These are phyloP conservation scores for Phialophora verrucosa DNA, from an alignment of 2,329 filamentous ascomycete genomes.

Conservation along the genomic window DNA sequence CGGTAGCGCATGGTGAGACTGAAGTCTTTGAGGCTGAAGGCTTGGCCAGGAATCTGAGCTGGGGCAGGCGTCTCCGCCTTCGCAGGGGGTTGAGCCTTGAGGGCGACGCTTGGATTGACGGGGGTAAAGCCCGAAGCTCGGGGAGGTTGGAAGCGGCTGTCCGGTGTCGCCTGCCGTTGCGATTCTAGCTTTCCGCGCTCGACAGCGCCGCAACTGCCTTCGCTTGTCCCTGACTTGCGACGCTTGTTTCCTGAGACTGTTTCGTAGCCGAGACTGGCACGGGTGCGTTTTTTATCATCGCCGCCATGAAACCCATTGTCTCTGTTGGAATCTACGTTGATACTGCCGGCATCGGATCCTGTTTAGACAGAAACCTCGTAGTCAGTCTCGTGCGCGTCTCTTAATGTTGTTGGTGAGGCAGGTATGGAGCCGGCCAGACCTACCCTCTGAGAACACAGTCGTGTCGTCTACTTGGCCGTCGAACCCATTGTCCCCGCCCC, in stretches of 20 bases:
- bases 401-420: neutral
- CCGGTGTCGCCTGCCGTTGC: neutral
- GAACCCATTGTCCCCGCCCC: neutral
- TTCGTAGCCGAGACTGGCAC: constrained; percentile 8
- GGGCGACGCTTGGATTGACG: constrained; percentile 12
- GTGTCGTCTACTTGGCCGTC: neutral
- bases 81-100: neutral
- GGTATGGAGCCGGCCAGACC: neutral
- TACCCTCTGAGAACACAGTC: neutral
- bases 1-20: constrained; percentile 22
- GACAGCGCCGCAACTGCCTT: constrained; percentile 1
- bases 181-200: neutral
- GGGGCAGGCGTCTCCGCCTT: neutral
- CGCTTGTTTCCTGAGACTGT: constrained; percentile 11
- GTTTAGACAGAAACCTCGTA: neutral
- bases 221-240: constrained; percentile 8
- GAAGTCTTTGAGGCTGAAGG: constrained; percentile 12
- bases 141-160: neutral
- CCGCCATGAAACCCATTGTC: neutral
- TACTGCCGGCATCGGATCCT: constrained; percentile 25
- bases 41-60: constrained; percentile 1
- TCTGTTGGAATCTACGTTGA: constrained; percentile 8
- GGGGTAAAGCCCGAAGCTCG: constrained; percentile 14
- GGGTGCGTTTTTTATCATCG: constrained; percentile 16
- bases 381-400: constrained; percentile 4